These are phyloP conservation scores for Excoecaria cochinchinensis DNA, from an alignment of 345 rosid genomes.

Conservation along the genomic window DNA sequence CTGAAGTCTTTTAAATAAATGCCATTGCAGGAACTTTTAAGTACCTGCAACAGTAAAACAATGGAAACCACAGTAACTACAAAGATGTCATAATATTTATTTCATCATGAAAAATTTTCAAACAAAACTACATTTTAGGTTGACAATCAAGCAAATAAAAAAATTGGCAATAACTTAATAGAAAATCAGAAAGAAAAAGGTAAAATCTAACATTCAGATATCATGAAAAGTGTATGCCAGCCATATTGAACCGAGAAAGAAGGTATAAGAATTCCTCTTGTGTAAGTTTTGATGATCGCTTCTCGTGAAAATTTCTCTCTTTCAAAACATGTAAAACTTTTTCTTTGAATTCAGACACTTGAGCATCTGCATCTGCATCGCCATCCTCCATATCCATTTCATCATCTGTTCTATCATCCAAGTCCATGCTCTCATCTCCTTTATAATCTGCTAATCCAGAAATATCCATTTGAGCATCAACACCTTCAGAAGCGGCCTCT, in stretches of 20 bases:
- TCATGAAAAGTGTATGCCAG: conserved; percentile 73
- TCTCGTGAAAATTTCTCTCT: conserved; percentile 67
- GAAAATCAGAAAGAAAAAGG: not conserved
- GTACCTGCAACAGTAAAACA: not conserved
- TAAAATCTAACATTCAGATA: not conserved
- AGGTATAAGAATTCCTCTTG: conserved; percentile 81
- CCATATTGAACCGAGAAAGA: conserved; percentile 81
- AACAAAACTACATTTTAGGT: not conserved
- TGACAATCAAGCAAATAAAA: not conserved
- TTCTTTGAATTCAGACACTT: conserved; percentile 61
- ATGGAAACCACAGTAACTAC: not conserved
- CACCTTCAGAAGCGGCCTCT: conserved; percentile 21
- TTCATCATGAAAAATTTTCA: not conserved
- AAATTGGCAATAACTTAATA: conserved; percentile 8
- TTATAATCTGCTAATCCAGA: conserved; percentile 29
- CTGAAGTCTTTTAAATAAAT: not conserved
- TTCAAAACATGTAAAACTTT: conserved; percentile 62
- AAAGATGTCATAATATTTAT: not conserved
- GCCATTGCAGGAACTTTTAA: not conserved
- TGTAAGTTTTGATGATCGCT: conserved; percentile 70
- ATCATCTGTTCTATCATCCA: conserved; percentile 45
- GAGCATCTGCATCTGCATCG: conserved; percentile 48
- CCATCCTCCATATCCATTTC: conserved; percentile 50
- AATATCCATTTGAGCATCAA: conserved; percentile 27
- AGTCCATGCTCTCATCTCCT: conserved; percentile 51